phyloP scores from a whole-genome alignment of 1,139 yeast species.

The Lodderomyces pseudojiufengensis region DNA sequence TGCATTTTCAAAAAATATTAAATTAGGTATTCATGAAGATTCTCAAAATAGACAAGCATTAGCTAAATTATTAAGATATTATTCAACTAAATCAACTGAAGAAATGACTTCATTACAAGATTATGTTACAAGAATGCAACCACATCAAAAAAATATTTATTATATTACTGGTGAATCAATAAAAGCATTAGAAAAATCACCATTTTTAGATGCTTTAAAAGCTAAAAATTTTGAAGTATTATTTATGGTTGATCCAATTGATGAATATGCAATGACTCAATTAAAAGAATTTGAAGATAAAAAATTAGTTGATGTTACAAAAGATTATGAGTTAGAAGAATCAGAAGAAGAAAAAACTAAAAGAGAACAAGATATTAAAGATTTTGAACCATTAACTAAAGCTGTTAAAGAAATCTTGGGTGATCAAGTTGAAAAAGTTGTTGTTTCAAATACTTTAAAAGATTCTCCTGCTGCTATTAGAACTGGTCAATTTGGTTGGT shows the following conservation, averaged over 20 bases:
- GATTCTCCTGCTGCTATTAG: conserved; percentile 99
- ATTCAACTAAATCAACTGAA: conserved; percentile 93
- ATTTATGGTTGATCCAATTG: conserved; percentile 98
- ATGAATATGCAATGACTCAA: conserved; percentile 99
- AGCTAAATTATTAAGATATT: conserved; percentile 94
- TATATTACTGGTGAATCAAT: conserved; percentile 98
- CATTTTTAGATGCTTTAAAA: conserved; percentile 98
- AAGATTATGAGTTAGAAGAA: conserved; percentile 99
- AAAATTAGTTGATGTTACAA: conserved; percentile 97
- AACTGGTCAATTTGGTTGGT: conserved; percentile 99
- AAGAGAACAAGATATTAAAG: conserved; percentile 91
- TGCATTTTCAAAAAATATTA: conserved; percentile 97
- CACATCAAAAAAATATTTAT: conserved; percentile 99
- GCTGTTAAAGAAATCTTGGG: conserved; percentile 97
- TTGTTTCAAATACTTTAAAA: conserved; percentile 94
- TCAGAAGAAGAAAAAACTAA: conserved; percentile 94
- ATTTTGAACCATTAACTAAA: conserved; percentile 89
- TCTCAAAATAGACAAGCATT: conserved; percentile 94
- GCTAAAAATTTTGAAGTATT: conserved; percentile 98
- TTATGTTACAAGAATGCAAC: conserved; percentile 99
- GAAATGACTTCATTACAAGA: conserved; percentile 93
- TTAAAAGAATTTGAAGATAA: conserved; percentile 99
- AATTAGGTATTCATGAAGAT: conserved; percentile 99
- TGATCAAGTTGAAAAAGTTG: conserved; percentile 98
- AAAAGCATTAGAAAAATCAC: conserved; percentile 98